Conservation (phyloP, 768 basidiomycete species). For the Tricholoma terreum region DNA sequence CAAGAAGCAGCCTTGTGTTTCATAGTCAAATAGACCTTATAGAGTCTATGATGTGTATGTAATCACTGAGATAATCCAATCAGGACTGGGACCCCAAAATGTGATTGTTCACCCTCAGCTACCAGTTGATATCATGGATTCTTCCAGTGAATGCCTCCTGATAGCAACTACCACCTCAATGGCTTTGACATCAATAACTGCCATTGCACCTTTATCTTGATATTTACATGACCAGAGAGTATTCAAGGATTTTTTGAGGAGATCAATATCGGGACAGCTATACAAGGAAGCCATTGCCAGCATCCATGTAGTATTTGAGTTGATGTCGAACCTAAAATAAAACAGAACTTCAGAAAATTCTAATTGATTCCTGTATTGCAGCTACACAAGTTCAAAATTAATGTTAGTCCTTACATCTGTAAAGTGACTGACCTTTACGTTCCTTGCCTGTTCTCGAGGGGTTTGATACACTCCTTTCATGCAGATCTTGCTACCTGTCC, state of each 20-base stretch:
- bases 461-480: conserved; percentile 14
- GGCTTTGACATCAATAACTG: conserved; percentile 5
- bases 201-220: conserved; percentile 1
- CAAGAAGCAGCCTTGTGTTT: too few species aligned
- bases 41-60: too few species aligned
- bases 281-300: conserved; percentile 10
- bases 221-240: conserved; percentile 12
- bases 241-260: conserved; percentile 3
- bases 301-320: not conserved
- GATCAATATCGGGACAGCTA: conserved; percentile 3
- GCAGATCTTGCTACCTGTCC: conserved; percentile 20
- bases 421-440: conserved; percentile 8
- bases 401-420: too few species aligned
- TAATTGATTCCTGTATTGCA: conserved; percentile 2
- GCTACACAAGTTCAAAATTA: not conserved
- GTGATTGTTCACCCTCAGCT: too few species aligned
- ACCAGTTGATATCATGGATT: too few species aligned
- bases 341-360: conserved; percentile 13
- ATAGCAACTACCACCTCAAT: conserved; percentile 12
- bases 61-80: too few species aligned
- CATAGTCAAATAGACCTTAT: too few species aligned
- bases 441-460: conserved; percentile 6
- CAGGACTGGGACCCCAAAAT: too few species aligned
- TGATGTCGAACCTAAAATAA: conserved; percentile 3
- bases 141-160: too few species aligned